Conservation (phyloP, 2,329 filamentous ascomycete species). For the Nectriaceae sp. region DNA sequence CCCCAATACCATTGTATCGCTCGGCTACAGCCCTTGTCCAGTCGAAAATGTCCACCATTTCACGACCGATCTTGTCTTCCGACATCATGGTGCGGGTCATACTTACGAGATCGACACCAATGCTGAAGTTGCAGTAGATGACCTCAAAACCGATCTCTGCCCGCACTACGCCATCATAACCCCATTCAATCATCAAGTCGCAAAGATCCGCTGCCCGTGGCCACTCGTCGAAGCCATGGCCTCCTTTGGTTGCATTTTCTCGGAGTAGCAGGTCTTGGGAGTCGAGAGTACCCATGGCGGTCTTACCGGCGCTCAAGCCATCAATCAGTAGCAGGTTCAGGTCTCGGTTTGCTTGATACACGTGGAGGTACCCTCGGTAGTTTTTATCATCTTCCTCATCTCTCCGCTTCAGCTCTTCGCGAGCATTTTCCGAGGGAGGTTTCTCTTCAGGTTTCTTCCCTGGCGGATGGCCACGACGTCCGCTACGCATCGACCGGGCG, state of each 20-base stretch:
- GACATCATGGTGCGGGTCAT: conserved; percentile 28
- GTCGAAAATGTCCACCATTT: conserved; percentile 37
- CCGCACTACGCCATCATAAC: conserved; percentile 65
- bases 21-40: conserved; percentile 44
- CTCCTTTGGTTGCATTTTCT: conserved; percentile 30
- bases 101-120: conserved; percentile 41
- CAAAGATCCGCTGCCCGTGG: conserved; percentile 59
- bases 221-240: conserved; percentile 43
- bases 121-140: conserved; percentile 64
- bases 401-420: conserved; percentile 13
- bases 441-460: background rate
- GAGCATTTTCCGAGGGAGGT: background rate
- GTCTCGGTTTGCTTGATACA: conserved; percentile 59
- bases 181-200: conserved; percentile 51
- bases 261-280: conserved; percentile 64
- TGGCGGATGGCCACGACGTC: background rate
- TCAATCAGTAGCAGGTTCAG: conserved; percentile 69
- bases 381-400: conserved; percentile 13
- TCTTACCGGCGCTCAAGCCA: conserved; percentile 69
- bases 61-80: conserved; percentile 15
- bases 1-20: conserved; percentile 48
- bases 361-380: conserved; percentile 64
- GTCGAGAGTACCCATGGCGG: conserved; percentile 65
- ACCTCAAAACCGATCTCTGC: conserved; percentile 73
- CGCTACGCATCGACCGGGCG: conserved; percentile 39